Percentiles rank a stretch among this genome's conserved stretches.
Conservation (phyloP, 1,139 yeast species). For the Blastobotrys raffinosifermentans region DNA sequence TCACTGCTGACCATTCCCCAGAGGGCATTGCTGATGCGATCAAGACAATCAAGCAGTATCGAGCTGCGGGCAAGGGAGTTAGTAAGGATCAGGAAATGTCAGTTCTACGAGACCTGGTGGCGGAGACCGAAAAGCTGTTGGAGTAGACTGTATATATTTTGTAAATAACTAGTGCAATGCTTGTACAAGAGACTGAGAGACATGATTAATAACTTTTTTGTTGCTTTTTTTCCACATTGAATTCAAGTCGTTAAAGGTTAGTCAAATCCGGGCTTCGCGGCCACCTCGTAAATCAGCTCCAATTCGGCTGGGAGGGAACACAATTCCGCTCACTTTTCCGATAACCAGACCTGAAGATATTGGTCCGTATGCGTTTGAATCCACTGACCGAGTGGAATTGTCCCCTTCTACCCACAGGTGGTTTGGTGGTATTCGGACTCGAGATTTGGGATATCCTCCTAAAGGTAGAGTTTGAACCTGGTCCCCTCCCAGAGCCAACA, state of each 20-base stretch:
- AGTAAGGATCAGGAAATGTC: constrained; percentile 15
- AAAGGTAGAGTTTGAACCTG: constrained; percentile 45
- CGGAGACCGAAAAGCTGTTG: no score
- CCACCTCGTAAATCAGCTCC: constrained; percentile 30
- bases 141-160: no score
- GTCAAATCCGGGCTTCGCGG: constrained; percentile 26
- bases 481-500: constrained; percentile 72
- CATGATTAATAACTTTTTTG: no score
- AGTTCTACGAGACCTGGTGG: constrained; percentile 16
- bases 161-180: constrained; percentile 2
- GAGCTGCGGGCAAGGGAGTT: constrained; percentile 14
- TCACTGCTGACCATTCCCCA: constrained; percentile 42
- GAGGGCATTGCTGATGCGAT: constrained; percentile 49
- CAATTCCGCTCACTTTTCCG: constrained; percentile 60
- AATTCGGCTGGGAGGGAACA: constrained; percentile 63
- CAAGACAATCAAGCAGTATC: constrained; percentile 41
- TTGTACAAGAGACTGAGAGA: no score
- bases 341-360: constrained; percentile 69
- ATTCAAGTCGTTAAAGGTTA: no score
- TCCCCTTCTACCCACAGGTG: constrained; percentile 97
- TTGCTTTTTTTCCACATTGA: no score
- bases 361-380: constrained; percentile 82
- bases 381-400: constrained; percentile 70
- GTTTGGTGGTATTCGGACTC: constrained; percentile 61
- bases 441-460: constrained; percentile 57